These are phyloP conservation scores for Cucumis sativus DNA, from an alignment of 306 rosid species.

Conservation along the genomic window DNA sequence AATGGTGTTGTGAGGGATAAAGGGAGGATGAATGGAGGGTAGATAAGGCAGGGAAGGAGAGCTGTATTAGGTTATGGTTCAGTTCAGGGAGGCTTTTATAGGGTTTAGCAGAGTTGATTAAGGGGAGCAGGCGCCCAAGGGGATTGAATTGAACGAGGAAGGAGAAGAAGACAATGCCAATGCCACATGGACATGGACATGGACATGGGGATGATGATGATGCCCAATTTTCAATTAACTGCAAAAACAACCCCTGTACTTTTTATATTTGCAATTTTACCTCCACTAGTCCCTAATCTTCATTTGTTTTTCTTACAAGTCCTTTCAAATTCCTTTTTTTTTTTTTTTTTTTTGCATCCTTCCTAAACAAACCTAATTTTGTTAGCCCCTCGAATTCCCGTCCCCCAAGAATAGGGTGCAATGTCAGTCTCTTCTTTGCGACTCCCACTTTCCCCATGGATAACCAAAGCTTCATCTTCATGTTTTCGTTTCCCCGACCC, in stretches of 20 bases:
- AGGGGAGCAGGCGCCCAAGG: background rate
- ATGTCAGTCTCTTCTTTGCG: slow-evolving; percentile 42
- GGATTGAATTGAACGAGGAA: slow-evolving; percentile 1
- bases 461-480: slow-evolving; percentile 13
- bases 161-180: background rate
- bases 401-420: too few relatives aligned
- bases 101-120: slow-evolving; percentile 35
- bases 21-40: background rate
- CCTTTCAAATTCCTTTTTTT: too few relatives aligned
- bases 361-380: too few relatives aligned
- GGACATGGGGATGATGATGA: background rate
- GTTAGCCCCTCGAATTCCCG: too few relatives aligned
- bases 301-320: too few relatives aligned
- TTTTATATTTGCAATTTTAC: background rate
- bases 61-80: background rate
- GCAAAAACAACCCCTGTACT: background rate
- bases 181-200: background rate
- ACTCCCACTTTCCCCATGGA: slow-evolving; percentile 23
- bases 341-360: too few relatives aligned
- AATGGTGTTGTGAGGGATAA: background rate
- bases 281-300: background rate
- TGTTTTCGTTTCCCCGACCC: slow-evolving; percentile 7
- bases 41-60: background rate
- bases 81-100: slow-evolving; percentile 12
- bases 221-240: background rate